Conservation (phyloP, 495 filamentous ascomycete species). For the Hamigera avellanea region DNA sequence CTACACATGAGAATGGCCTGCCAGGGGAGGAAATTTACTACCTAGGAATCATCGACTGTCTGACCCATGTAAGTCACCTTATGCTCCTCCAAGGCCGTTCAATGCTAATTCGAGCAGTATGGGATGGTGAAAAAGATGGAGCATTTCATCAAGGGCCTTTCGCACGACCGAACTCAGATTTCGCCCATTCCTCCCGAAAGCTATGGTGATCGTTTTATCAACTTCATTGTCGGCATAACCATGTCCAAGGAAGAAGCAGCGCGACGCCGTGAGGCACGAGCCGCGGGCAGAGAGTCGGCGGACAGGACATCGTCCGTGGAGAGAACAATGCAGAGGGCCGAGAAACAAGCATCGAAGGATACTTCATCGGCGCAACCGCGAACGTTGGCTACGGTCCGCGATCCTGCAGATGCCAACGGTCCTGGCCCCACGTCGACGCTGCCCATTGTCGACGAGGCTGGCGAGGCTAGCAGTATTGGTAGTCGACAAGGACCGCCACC, state of each 20-base stretch:
- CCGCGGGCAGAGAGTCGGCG: conserved; percentile 11
- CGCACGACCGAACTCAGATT: conserved; percentile 68
- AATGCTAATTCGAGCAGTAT: conserved; percentile 49
- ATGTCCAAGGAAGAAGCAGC: conserved; percentile 77
- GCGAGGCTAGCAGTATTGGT: conserved; percentile 64
- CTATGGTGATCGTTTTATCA: conserved; percentile 90
- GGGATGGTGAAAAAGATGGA: conserved; percentile 79
- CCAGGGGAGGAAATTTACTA: conserved; percentile 93
- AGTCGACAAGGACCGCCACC: conserved; percentile 21
- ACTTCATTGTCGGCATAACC: conserved; percentile 83
- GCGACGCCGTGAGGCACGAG: conserved; percentile 41
- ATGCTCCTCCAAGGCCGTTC: background rate
- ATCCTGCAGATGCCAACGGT: conserved; percentile 41
- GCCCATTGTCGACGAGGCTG: conserved; percentile 88
- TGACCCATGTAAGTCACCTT: conserved; percentile 78
- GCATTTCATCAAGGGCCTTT: conserved; percentile 88
- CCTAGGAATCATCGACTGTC: conserved; percentile 91
- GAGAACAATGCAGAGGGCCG: conserved; percentile 35
- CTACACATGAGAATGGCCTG: conserved; percentile 80
- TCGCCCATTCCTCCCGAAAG: conserved; percentile 85
- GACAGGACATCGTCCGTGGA: conserved; percentile 27
- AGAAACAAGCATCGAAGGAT: conserved; percentile 42
- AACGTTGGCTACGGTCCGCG: conserved; percentile 39
- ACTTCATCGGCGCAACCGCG: conserved; percentile 42
- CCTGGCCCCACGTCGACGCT: conserved; percentile 52